Evolutionary conservation across 345 rosid species (phyloP).

Genomic region (Populus tremula): DNA sequence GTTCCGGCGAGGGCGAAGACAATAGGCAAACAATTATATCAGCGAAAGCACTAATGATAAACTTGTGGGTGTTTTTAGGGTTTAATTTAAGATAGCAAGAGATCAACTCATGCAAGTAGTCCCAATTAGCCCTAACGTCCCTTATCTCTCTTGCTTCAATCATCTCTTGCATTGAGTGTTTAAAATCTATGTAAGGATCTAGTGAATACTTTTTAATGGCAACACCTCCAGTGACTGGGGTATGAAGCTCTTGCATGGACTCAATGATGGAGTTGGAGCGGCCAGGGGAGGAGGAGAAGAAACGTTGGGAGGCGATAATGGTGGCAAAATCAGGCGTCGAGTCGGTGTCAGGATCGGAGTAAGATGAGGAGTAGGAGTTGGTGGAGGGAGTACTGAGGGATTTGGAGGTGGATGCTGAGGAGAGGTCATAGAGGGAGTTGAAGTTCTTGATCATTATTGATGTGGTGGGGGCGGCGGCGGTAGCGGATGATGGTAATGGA

Average conservation of each 20-base stretch:
- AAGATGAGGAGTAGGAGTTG: constrained; percentile 35
- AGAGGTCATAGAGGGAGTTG: constrained; percentile 38
- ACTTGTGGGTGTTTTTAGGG: constrained; percentile 63
- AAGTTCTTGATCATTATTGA: constrained; percentile 32
- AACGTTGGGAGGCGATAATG: constrained; percentile 77
- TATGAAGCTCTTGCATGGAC: constrained; percentile 24
- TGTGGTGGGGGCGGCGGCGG: neutral
- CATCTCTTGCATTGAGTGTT: constrained; percentile 89
- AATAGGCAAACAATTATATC: constrained; percentile 54
- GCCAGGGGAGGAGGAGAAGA: constrained; percentile 92
- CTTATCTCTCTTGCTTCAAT: constrained; percentile 58
- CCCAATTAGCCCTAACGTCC: constrained; percentile 55
- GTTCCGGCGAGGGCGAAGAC: constrained; percentile 31
- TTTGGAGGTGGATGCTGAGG: constrained; percentile 36
- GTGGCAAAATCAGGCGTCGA: constrained; percentile 59
- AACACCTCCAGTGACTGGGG: constrained; percentile 42
- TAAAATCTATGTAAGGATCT: constrained; percentile 74
- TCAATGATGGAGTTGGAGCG: constrained; percentile 79
- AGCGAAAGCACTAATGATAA: constrained; percentile 70
- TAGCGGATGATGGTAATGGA: neutral
- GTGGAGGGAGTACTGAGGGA: constrained; percentile 33
- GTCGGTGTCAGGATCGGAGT: constrained; percentile 30
- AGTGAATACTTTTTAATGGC: constrained; percentile 64
- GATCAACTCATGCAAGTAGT: constrained; percentile 66
- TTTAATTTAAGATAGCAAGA: constrained; percentile 70